Conservation (phyloP, 306 rosid species). For the Castanea mollissima region DNA sequence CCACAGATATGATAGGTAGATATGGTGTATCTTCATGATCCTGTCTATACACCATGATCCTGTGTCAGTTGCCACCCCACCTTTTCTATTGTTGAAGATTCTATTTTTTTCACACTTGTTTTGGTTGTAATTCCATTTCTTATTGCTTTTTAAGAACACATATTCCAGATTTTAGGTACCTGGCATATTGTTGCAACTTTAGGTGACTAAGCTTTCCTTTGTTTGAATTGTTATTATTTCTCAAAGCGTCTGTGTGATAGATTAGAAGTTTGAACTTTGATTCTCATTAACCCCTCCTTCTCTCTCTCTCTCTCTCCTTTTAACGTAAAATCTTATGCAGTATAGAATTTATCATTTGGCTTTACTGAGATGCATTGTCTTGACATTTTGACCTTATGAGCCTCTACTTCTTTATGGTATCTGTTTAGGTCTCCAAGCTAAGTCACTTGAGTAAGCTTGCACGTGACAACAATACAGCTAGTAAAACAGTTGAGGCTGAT, state of each 20-base stretch:
- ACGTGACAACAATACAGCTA: constrained; percentile 79
- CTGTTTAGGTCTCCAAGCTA: constrained; percentile 76
- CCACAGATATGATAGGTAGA: not conserved
- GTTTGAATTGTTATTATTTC: not conserved
- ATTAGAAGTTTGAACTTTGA: not conserved
- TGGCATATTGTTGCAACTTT: not conserved
- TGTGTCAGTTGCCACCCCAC: not conserved
- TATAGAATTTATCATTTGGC: not conserved
- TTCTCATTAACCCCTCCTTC: not conserved
- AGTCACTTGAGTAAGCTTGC: constrained; percentile 97
- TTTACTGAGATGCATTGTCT: not conserved
- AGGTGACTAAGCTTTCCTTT: not conserved
- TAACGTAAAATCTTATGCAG: not conserved
- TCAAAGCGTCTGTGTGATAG: not conserved
- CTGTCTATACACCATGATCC: not conserved
- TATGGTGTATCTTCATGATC: not conserved
- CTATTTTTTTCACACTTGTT: not conserved
- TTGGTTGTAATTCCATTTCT: not conserved
- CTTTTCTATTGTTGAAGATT: not conserved
- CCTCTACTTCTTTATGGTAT: constrained; percentile 21
- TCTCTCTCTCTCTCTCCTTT: not conserved
- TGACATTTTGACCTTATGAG: not conserved
- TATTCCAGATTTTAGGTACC: not conserved
- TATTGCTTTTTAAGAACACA: not conserved
- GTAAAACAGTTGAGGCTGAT: constrained; percentile 83